Evolutionary conservation across 2,329 filamentous ascomycete genomes (phyloP), one percentile per base, ranked within the genome.

Genomic region (Pestalotiopsis sp.): DNA sequence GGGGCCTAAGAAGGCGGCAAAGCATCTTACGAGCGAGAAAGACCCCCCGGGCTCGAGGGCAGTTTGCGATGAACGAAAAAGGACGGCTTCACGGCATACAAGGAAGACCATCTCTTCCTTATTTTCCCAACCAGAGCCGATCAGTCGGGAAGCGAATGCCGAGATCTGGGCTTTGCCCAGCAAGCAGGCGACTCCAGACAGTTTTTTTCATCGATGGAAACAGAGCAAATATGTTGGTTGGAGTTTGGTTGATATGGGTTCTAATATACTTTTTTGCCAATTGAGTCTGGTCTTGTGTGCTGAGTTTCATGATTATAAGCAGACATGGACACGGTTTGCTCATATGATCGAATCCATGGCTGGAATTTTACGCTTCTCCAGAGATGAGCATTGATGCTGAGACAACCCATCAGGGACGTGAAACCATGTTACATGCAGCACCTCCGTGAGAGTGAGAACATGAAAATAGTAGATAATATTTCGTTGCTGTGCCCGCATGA

Each of bases 181-280:
- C 60, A 69, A 68, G 70, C 68, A 64, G 68, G 68, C 68, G 62
- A 62, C 20, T 62, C 59, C 59, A 62, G 31, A 64, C 23, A 23
- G 31, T 36, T 36, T 49, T 38, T 25, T 56, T 52, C 45, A 66
- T 45, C 45, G 45, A 56, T 17, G 49, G 68, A 70, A 74, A 64
- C 61, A 68, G 79, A 82, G 79, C 78, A 81, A 80, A 80, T 82
- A 80, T 78, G 75, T 77, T 66, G 82, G 82, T 82, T 77, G 83
- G 83, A 85, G 83, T 85, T 84, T 79, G 79, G 81, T 83, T 80
- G 74, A 78, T 78, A 77, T 75, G 75, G 81, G 78, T 64, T 79
- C 77, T 83, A 83, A 83, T 84, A 82, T 78, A 79, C 59, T 66
- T 60, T 63, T 69, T 61, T 69, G 69, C 20, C 67, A 59, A 52